Evolutionary conservation across 208 protist species (phyloP), one percentile per base, ranked within the genome.

Genomic region (Borovskyia barvae): DNA sequence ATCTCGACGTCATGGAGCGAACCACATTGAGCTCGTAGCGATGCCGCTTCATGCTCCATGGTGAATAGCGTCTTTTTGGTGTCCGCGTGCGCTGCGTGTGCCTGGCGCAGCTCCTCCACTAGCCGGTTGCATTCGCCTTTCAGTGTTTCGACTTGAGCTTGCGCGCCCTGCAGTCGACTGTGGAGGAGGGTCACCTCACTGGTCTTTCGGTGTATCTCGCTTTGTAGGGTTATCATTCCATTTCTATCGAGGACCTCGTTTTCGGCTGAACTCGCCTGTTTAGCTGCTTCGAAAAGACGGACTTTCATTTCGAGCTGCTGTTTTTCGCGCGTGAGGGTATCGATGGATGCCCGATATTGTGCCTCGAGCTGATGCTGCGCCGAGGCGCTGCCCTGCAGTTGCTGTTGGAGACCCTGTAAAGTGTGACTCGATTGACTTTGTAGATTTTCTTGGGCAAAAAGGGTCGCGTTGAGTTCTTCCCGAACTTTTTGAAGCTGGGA

Each of bases 81-180:
- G 26, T 86, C 83, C 9, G 66, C 66, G 22, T 72, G 58, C 15
- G 69, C 60, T 8, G 40, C 48, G 32, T 90, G 71, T 46, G 74
- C 46, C 17, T 53, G 32, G 55, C 75, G 45, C 3, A 95, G 68
- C 51, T 92, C 82, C 42, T 82, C 81, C 5, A 93, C 64, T 12
- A 95, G 76, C 12, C 81, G 77, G 5, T 28, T 54, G 47, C 85
- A 91, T 64, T 95, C 83, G 11, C 49, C 58, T 60, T 87, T 88
- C 12, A 92, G 59, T 17, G 80, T 85, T 36, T 85, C 77, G 2
- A 83, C 74, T 47, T 95, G 80, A 8, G 63, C 58, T 50, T 95
- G 78, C 3, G 83, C 64, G 12, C 57, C 50, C 50, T 88, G 72
- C 29, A 95, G 69, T 2, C 80, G 85, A 48, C 77, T 83, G 37